Evolutionary conservation across 2,329 filamentous ascomycete genomes (phyloP), one percentile per base, ranked within the genome.

Genomic region (Penicillium sclerotiorum): DNA sequence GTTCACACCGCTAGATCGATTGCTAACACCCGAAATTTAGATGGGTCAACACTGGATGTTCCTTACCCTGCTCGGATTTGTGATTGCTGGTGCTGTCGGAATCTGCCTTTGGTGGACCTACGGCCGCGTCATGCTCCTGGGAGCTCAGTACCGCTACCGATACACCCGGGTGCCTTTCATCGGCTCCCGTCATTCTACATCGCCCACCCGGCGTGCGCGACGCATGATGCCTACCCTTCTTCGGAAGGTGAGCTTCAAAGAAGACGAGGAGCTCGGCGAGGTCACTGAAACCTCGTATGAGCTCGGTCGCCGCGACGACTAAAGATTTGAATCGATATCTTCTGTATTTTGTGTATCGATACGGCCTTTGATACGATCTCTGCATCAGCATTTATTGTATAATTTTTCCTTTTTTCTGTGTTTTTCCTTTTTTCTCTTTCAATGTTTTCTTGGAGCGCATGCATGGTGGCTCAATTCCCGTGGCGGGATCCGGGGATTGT

Each of bases 31-130:
- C 2, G 27, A 27, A n/a, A n/a, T n/a, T 11, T 51, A 75, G 76
- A 80, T 83, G 76, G 79, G 77, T 20, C 74, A 75, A 53, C 77
- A 83, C 59, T 83, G 80, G 80, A 59, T 81, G 52, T 69, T 82
- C 47, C 71, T 83, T 13, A 82, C 80, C 3, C 65, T 78, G 18
- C 59, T 75, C 20, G 80, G 80, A 18, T 81, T 81, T 61, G 50
- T 76, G 30, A 55, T 80, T 11, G 79, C 76, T 21, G 73, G 72
- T 35, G 61, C 75, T 20, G 68, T 80, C 17, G 74, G 79, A 13
- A 69, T 78, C 49, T 61, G 70, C 32, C 64, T 77, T 47, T 82
- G 78, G 76, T 79, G 73, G 72, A 65, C 72, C 20, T 82, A 81
- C 53, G 74, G 73, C 22, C 76, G 77, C 4, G 55, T 78, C 18